Evolutionary conservation across 2,329 filamentous ascomycete genomes (phyloP).

Genomic region (Fusarium camptoceras): DNA sequence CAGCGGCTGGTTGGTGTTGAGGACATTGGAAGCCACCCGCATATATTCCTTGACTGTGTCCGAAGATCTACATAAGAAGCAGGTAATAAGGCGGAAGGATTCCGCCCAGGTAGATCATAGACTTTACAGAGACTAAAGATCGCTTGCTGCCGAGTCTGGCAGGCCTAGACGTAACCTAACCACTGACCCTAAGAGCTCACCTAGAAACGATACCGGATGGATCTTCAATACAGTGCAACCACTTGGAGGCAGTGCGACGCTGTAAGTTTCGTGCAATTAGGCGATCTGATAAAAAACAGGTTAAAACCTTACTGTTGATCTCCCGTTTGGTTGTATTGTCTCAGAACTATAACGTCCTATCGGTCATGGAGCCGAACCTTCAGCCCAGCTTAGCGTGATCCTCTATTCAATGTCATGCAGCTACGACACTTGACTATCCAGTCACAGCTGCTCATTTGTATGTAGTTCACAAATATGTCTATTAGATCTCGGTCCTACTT

Average conservation of each 20-base stretch:
- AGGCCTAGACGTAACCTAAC: fast-evolving
- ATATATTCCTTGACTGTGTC: no score
- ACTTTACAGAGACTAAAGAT: fast-evolving
- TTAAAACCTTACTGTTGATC: neutral
- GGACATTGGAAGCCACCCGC: no score
- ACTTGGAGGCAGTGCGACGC: neutral
- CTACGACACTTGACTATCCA: neutral
- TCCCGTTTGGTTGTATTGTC: fast-evolving
- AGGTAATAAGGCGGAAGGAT: no score
- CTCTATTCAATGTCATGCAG: neutral
- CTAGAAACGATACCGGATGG: no score
- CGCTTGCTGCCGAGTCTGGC: neutral
- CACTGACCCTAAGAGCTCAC: no score
- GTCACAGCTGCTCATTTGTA: no score
- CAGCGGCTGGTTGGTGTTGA: no score
- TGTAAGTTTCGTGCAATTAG: fast-evolving
- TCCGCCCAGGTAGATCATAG: no score
- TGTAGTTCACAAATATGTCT: fast-evolving
- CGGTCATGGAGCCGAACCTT: neutral
- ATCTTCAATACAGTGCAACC: fast-evolving
- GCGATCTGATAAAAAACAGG: neutral
- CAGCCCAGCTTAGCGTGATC: neutral
- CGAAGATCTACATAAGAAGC: no score
- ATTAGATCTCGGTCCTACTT: neutral
- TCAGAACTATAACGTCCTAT: neutral